phyloP scores from a whole-genome alignment of 1,139 yeast genomes.

The Kodamaea ohmeri region DNA sequence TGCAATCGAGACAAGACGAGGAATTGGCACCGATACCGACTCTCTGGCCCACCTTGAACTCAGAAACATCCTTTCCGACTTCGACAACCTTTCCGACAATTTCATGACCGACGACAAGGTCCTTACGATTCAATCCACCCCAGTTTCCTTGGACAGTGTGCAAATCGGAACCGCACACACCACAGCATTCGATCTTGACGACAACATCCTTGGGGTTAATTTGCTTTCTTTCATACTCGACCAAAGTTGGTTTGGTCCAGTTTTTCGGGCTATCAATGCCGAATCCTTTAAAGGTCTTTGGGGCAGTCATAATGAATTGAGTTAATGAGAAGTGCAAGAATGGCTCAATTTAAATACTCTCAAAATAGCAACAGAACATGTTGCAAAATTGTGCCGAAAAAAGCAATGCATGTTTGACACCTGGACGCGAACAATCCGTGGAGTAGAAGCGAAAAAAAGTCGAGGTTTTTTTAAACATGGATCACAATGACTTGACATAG shows the following conservation, averaged over 20 bases:
- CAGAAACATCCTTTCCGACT: constrained; percentile 47
- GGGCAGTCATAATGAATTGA: constrained; percentile 17
- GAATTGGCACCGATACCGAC: constrained; percentile 63
- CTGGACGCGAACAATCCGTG: too few relatives aligned
- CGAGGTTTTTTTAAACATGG: too few relatives aligned
- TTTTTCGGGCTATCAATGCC: constrained; percentile 37
- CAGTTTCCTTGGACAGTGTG: constrained; percentile 49
- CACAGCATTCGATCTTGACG: constrained; percentile 48
- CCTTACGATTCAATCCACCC: constrained; percentile 29
- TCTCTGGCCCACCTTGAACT: constrained; percentile 52
- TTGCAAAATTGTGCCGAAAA: neutral
- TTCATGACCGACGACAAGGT: constrained; percentile 47
- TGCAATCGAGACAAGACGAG: constrained; percentile 48
- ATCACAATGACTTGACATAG: too few relatives aligned
- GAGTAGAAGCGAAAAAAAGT: too few relatives aligned
- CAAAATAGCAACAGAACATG: constrained; percentile 1
- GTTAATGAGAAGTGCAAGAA: neutral
- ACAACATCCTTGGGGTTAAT: constrained; percentile 43
- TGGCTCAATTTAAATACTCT: constrained; percentile 3
- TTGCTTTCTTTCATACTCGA: constrained; percentile 38
- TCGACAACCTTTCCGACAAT: constrained; percentile 53
- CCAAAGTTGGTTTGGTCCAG: constrained; percentile 45
- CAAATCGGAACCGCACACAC: constrained; percentile 62
- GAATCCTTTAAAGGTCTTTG: constrained; percentile 43
- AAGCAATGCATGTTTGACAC: constrained; percentile 1